Conservation (phyloP, 176 grass and related monocot species). For the Bolboschoenus planiculmis region DNA sequence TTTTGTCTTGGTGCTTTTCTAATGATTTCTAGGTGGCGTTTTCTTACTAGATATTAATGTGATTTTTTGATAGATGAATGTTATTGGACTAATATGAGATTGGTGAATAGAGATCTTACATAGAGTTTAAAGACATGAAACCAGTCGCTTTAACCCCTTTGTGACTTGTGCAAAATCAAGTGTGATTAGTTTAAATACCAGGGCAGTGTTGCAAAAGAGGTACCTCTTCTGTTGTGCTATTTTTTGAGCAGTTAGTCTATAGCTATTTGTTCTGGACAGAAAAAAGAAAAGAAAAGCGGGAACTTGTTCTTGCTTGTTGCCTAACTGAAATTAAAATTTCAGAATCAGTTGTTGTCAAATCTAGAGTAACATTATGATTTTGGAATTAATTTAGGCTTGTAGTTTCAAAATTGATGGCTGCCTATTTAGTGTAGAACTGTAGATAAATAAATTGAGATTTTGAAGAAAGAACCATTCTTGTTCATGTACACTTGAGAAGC, state of each 20-base stretch:
- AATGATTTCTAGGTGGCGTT: conserved; percentile 14
- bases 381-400: background rate
- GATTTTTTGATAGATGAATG: conserved; percentile 25
- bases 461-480: no score
- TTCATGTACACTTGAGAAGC: no score
- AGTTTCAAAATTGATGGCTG: background rate
- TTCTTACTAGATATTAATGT: conserved; percentile 20
- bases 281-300: background rate
- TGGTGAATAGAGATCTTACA: conserved; percentile 23
- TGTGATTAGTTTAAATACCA: background rate
- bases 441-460: no score
- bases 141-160: background rate
- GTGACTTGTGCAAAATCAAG: background rate
- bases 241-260: background rate
- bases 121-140: conserved; percentile 20
- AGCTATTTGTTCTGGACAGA: background rate
- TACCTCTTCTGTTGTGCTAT: background rate
- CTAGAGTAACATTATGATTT: background rate
- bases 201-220: background rate
- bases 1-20: conserved; percentile 10
- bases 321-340: background rate
- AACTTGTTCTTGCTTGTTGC: background rate
- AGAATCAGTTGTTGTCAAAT: background rate
- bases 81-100: conserved; percentile 3
- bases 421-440: background rate